phyloP scores from a whole-genome alignment of 805 yeast genomes.

The Cyberlindnera mrakii region DNA sequence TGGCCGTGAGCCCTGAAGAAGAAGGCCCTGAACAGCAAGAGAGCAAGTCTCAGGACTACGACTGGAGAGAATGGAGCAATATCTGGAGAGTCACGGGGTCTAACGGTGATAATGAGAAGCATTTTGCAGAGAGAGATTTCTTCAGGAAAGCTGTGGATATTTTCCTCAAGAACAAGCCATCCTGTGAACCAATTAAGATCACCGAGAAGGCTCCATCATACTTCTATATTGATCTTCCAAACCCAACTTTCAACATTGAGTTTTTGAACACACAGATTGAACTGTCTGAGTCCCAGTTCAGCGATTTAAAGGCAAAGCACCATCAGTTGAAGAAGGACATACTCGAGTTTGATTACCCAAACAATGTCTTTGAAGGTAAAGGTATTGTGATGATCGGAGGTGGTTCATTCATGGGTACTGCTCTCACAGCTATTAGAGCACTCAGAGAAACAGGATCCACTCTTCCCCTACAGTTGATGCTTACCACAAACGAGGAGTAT shows the following conservation, averaged over 20 bases:
- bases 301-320: constrained; percentile 18
- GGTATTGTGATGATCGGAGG: constrained; percentile 39
- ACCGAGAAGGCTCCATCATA: constrained; percentile 22
- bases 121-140: constrained; percentile 2
- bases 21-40: too few relatives aligned
- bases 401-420: constrained; percentile 36
- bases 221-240: constrained; percentile 22
- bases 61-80: background rate
- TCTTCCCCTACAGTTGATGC: constrained; percentile 38
- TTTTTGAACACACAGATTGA: constrained; percentile 14
- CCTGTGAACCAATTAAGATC: constrained; percentile 12
- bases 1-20: too few relatives aligned
- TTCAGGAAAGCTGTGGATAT: constrained; percentile 17
- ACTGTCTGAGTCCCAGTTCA: constrained; percentile 14
- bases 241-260: constrained; percentile 23
- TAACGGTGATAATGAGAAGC: background rate
- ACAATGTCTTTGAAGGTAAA: constrained; percentile 17
- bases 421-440: constrained; percentile 32
- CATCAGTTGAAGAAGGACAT: constrained; percentile 16
- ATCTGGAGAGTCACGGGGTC: background rate
- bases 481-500: constrained; percentile 35
- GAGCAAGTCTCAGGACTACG: background rate
- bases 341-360: constrained; percentile 13
- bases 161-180: constrained; percentile 19
- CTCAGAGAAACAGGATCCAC: constrained; percentile 37